phyloP scores from a whole-genome alignment of 2,329 filamentous ascomycete genomes.

The Hypoxylon sp. region DNA sequence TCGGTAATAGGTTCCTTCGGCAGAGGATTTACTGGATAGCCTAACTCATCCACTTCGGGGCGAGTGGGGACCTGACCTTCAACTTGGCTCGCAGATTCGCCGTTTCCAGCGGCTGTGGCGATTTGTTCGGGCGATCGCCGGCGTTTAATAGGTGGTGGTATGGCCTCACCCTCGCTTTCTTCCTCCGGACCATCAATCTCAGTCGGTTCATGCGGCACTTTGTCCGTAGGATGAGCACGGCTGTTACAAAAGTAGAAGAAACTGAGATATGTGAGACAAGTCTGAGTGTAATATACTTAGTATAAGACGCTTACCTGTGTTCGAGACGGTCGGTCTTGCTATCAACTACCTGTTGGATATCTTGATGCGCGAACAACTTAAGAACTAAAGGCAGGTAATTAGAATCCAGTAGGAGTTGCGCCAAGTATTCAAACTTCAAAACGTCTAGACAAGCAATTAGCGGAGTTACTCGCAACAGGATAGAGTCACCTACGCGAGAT shows the following conservation, averaged over 20 bases:
- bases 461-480: not conserved
- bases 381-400: slow-evolving; percentile 94
- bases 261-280: slow-evolving; percentile 60
- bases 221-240: slow-evolving; percentile 52
- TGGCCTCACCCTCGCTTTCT: slow-evolving; percentile 81
- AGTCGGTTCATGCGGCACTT: slow-evolving; percentile 47
- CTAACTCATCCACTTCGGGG: slow-evolving; percentile 86
- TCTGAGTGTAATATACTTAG: not conserved
- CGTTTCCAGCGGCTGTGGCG: slow-evolving; percentile 48
- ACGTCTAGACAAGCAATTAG: slow-evolving; percentile 72
- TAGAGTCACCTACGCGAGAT: slow-evolving; percentile 80
- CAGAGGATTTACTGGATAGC: slow-evolving; percentile 80
- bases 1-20: slow-evolving; percentile 85
- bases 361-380: slow-evolving; percentile 94
- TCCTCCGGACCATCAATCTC: slow-evolving; percentile 58
- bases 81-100: slow-evolving; percentile 51
- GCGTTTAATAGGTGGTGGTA: slow-evolving; percentile 84
- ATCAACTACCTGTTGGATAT: slow-evolving; percentile 90
- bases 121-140: slow-evolving; percentile 62
- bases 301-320: slow-evolving; percentile 73
- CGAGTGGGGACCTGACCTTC: slow-evolving; percentile 58
- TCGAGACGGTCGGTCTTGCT: slow-evolving; percentile 87
- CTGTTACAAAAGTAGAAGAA: slow-evolving; percentile 92
- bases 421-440: slow-evolving; percentile 95
- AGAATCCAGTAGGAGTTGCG: slow-evolving; percentile 91